Base-by-base conservation (phyloP, 2,329 filamentous ascomycete genomes). In the Aspergillus luchuensis region DNA sequence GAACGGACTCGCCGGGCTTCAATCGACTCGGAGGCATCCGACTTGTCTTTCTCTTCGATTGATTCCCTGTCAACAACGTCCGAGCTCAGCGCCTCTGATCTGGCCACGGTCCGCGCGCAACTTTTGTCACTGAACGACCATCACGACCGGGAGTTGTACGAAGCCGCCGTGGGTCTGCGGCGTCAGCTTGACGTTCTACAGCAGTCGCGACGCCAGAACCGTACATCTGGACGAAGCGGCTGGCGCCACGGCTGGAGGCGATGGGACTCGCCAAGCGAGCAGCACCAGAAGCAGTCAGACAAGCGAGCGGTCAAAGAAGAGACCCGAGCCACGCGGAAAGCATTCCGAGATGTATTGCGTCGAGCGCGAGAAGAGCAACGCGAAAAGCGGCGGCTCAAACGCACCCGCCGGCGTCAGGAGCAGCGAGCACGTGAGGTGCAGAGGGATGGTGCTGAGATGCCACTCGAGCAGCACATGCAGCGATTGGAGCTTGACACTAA, bases 31-130 rank as follows among this genome's bases (percentile, higher is more conserved):
- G 61, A 56, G 5, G 68, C 72, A 10, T 76, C 74, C 5, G 68
- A 74, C 6, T 71, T 71, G 2, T 77, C 75, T 0, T 64, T 77
- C 11, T 72, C 72, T 49, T 77, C 75, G 1, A 74, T 78, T 47
- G 72, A 77, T 41, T 71, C 74, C 8, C 56, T 77, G 21, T 75
- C 73, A 19, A 76, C 74, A 5, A 73, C 72, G 3, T 76, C 75
- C 4, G 74, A 76, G 13, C 67, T 78, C 30, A 71, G 68, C 39
- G 67, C 73, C 6, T 71, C 72, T 1, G 75, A 78, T 56, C 71
- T 77, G 23, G 70, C 72, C 15, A 73, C 71, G 3, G 67, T 77
- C 19, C 74, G 75, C 54, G 66, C 68, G 8, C 75, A 78, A 54
- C 69, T 78, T 8, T 66, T 72, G 7, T 70, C 72, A 7, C 62